phyloP scores from a whole-genome alignment of 1,284 basidiomycete genomes.

The Trichosporon asahii region DNA sequence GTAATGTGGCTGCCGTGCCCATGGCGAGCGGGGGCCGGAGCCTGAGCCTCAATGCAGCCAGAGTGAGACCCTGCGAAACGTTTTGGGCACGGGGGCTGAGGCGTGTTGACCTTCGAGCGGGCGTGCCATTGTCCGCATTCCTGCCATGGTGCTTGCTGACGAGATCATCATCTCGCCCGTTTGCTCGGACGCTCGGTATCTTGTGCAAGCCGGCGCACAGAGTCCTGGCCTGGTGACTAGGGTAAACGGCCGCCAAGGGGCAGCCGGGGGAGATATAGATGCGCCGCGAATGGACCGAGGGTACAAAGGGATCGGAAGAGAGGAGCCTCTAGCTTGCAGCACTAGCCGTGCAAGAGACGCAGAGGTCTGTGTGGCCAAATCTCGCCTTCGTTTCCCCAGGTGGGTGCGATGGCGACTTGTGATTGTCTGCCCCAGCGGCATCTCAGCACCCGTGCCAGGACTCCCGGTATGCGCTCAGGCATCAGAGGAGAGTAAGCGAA shows the following conservation, averaged over 20 bases:
- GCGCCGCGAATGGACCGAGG: not conserved
- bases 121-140: not conserved
- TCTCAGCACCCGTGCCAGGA: not conserved
- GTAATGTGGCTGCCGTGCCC: not conserved
- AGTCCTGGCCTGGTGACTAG: not conserved
- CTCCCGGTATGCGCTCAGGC: not conserved
- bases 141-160: not conserved
- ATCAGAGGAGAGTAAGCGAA: not conserved
- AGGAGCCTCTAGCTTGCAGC: not conserved
- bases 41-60: not conserved
- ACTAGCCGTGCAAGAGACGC: not conserved
- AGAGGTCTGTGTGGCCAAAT: not conserved
- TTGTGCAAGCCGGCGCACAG: not conserved
- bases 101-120: not conserved
- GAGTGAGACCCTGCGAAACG: not conserved
- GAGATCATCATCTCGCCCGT: not conserved
- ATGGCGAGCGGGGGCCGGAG: not conserved
- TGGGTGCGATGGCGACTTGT: not conserved
- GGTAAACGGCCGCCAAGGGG: not conserved
- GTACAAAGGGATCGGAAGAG: not conserved
- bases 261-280: not conserved
- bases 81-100: constrained; percentile 1
- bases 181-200: not conserved
- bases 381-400: not conserved
- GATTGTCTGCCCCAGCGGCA: not conserved